Base-by-base conservation (phyloP, 345 rosid genomes). In the Hypericum perforatum region DNA sequence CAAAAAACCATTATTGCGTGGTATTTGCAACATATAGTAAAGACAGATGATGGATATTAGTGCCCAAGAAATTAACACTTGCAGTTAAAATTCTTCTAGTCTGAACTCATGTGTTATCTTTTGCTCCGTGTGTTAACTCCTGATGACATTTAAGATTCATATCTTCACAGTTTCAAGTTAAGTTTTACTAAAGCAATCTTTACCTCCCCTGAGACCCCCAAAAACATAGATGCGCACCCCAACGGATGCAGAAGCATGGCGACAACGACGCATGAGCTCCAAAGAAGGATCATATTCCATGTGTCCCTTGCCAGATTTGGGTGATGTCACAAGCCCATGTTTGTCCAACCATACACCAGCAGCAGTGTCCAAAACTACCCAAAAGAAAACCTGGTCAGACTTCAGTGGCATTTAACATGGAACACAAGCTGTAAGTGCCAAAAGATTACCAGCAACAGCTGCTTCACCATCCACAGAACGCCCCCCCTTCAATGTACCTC, bases 151-250 rank as follows among this genome's bases (percentile, higher is more conserved):
- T 4, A 22, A 22, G 32, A 22, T 22, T 1, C 32, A 22, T 1
- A 22, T 22, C 32, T 22, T 22, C 32, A 22, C 32, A 22, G 32
- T 22, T 22, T 1, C 32, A 22, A 22, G 32, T 22, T 22, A 22
- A 22, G 32, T 22, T 22, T 22, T 22, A 22, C 4, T 22, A 1
- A 22, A 22, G 32, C 32, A 22, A 22, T 22, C 52, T 41, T 73
- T 74, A 88, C 98, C 98, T 84, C 97, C 98, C 76, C 80, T 83
- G 16, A 92, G 82, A 71, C 98, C 98, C 64, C 98, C 98, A 52
- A 80, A 74, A 54, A 84, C 74, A 74, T 88, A 92, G 57, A 92
- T 73, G 13, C 89, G 82, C 65, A 76, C 82, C 52, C 98, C 98
- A 74, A 88, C 78, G 62, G 98, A 84, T 36, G 97, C 91, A 43